Base-by-base conservation (phyloP, 305 asterid genomes). In the Striga hermonthica region DNA sequence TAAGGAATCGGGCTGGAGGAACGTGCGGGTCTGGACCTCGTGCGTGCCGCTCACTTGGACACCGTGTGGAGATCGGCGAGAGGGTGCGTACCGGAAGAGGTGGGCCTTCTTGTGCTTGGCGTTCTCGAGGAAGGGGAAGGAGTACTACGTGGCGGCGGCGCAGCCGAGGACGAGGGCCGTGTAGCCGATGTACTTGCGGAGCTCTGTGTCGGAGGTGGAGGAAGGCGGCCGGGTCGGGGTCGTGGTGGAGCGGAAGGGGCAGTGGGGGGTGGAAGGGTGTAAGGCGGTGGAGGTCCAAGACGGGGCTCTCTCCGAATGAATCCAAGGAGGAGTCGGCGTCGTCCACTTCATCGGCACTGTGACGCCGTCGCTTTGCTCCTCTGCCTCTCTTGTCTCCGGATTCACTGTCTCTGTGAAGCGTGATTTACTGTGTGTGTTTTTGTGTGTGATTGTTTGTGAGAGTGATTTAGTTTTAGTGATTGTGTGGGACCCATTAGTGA, bases 41-140 rank as follows among this genome's bases (percentile, higher is more conserved):
- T 93, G 97, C 10, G 97, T 93, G 62, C 97, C 99, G 71, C 97
- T 90, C 99, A 93, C 52, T 93, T 93, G 67, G 97, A 79, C 0
- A 90, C 86, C 0, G 95, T 82, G 75, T 93, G 99, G 37, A 93
- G 95, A 74, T 90, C 97, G 5, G 89, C 81, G 0, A 93, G 83
- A 0, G 99, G 95, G 38, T n/a, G 95, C 95, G 80, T 88, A 93
- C 40, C 95, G 94, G 79, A 93, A 93, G 65, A 86, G 84, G 38
- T 93, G 95, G 38, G 96, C 96, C 57, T 79, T 85, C 52, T 90
- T 90, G 82, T 90, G 91, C 76, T 81, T 88, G 58, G 96, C 95
- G 72, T 82, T 52, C 56, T 79, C 92, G 7, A 95, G 81, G 66
- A 88, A 81, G 5, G 97, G 99, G 82, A 86, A 93, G 37, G 96